phyloP scores from a whole-genome alignment of 805 yeast species.

The Ogataea corticis region DNA sequence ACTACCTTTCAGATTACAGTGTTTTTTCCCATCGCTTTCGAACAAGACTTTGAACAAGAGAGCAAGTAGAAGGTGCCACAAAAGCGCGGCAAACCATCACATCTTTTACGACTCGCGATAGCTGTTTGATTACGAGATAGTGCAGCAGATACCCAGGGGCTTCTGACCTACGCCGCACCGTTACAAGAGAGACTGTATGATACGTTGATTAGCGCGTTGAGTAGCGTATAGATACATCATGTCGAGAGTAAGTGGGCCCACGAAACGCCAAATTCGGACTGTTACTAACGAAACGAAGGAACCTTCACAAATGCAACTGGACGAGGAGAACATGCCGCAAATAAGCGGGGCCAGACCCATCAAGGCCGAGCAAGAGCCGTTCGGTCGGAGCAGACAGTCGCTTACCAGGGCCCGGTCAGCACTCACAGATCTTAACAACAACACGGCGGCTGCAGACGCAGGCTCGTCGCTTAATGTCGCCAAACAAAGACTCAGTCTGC shows the following conservation, averaged over 20 bases:
- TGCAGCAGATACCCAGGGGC: slow-evolving; percentile 3
- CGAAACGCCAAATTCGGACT: background rate
- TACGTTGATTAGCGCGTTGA: slow-evolving; percentile 8
- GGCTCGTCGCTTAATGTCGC: slow-evolving; percentile 5
- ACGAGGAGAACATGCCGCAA: slow-evolving; percentile 32
- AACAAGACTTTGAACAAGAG: background rate
- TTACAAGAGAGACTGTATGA: background rate
- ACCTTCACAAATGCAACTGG: slow-evolving; percentile 31
- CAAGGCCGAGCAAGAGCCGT: slow-evolving; percentile 11
- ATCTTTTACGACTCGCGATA: background rate
- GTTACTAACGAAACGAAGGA: slow-evolving; percentile 14
- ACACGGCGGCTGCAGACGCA: slow-evolving; percentile 12
- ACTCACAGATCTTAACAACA: slow-evolving; percentile 29
- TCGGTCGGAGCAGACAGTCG: slow-evolving; percentile 19
- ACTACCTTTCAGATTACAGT: background rate
- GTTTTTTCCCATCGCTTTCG: background rate
- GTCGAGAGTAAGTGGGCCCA: slow-evolving; percentile 10
- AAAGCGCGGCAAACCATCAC: background rate
- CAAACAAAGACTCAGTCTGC: slow-evolving; percentile 21
- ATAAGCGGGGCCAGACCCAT: slow-evolving; percentile 15
- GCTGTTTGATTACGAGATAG: background rate
- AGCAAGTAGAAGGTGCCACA: background rate
- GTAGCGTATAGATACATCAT: slow-evolving; percentile 5
- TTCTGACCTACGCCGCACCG: background rate
- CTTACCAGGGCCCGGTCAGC: slow-evolving; percentile 29